Percentiles rank a stretch among this genome's conserved stretches.
Conservation (phyloP, 2,329 filamentous ascomycete genomes). For the Fusarium acutatum region DNA sequence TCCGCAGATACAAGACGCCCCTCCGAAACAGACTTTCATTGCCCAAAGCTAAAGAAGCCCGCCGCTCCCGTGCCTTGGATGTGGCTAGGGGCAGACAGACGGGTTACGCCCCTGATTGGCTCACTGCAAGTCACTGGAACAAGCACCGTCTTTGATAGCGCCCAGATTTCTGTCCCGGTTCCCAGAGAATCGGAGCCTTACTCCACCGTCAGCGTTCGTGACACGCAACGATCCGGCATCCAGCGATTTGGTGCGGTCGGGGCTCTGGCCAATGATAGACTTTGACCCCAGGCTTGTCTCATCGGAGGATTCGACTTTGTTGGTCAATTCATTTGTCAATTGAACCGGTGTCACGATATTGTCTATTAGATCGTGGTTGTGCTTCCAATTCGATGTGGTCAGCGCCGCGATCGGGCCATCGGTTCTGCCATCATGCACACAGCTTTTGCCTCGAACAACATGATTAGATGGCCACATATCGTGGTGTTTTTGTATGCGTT, state of each 20-base stretch:
- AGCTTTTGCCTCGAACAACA: background rate
- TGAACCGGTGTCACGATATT: slow-evolving; percentile 14
- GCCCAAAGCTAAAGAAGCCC: slow-evolving; percentile 29
- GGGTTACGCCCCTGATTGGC: slow-evolving; percentile 37
- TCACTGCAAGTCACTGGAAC: slow-evolving; percentile 27
- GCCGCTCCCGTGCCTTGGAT: slow-evolving; percentile 42
- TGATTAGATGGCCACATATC: background rate
- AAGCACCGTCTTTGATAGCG: slow-evolving; percentile 36
- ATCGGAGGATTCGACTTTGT: slow-evolving; percentile 20
- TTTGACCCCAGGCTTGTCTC: slow-evolving; percentile 25
- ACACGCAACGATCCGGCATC: slow-evolving; percentile 39
- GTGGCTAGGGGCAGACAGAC: slow-evolving; percentile 30
- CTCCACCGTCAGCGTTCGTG: slow-evolving; percentile 44
- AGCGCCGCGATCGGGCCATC: slow-evolving; percentile 26
- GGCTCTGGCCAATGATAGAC: slow-evolving; percentile 18
- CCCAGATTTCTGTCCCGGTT: slow-evolving; percentile 40
- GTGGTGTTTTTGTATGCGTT: background rate
- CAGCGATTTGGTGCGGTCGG: slow-evolving; percentile 32
- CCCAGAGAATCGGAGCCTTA: slow-evolving; percentile 47
- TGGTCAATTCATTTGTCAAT: slow-evolving; percentile 21
- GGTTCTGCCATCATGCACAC: background rate
- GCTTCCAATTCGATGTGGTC: slow-evolving; percentile 1
- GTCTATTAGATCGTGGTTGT: background rate
- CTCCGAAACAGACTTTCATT: slow-evolving; percentile 32
- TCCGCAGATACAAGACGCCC: slow-evolving; percentile 30